These are phyloP conservation scores for Cryptococcus sp. DNA, from an alignment of 1,284 basidiomycete genomes.

Conservation along the genomic window DNA sequence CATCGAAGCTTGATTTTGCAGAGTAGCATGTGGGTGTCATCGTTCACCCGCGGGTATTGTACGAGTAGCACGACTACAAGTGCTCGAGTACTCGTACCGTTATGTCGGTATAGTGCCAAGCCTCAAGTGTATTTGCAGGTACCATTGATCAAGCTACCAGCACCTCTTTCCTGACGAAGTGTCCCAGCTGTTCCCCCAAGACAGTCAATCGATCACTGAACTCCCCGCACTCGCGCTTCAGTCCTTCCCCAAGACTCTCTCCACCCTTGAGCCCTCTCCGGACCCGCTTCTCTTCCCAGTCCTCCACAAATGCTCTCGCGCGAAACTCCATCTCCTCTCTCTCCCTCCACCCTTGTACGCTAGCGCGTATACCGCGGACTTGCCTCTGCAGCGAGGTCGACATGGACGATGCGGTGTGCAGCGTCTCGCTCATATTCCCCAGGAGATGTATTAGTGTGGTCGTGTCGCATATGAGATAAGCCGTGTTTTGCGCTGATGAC, in stretches of 20 bases:
- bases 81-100: neutral
- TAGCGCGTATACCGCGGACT: constrained; percentile 18
- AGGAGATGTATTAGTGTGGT: constrained; percentile 1
- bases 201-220: constrained; percentile 5
- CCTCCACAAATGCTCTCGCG: constrained; percentile 11
- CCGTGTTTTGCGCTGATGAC: neutral
- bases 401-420: constrained; percentile 17
- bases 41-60: no score
- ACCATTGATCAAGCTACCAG: neutral
- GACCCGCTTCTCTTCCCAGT: constrained; percentile 16
- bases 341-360: constrained; percentile 14
- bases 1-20: no score
- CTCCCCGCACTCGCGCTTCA: constrained; percentile 4
- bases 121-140: neutral
- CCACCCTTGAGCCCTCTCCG: constrained; percentile 8
- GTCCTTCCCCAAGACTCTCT: neutral
- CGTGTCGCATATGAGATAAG: constrained; percentile 4
- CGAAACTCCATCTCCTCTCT: constrained; percentile 15
- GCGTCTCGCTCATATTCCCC: constrained; percentile 13
- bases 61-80: no score
- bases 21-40: no score
- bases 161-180: neutral
- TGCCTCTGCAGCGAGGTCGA: constrained; percentile 14
- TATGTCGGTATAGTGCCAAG: neutral
- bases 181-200: constrained; percentile 3